Base-by-base conservation (phyloP, 345 rosid species). In the Stellera chamaejasme region DNA sequence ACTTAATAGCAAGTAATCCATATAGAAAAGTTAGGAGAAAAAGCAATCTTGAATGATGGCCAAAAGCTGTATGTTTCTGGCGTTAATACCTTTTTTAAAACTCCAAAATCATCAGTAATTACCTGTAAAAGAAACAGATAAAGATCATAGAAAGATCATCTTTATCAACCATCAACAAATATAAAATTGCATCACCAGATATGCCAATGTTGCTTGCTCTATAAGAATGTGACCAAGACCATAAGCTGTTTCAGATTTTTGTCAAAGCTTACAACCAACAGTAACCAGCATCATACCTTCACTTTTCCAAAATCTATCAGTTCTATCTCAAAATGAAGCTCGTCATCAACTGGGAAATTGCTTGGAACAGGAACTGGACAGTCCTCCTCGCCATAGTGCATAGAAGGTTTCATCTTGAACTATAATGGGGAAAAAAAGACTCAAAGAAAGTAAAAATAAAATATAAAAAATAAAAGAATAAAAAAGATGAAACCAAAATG, bases 261-360 rank as follows among this genome's bases (percentile, higher is more conserved):
- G 32, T 36, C 11, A 59, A 54, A 54, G 27, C 27, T 27, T 10
- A 32, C 11, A 10, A 27, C 57, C 43, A 50, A 55, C 6, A 36
- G 39, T 32, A 13, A 56, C 52, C 44, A 27, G 59, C 43, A 44
- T 45, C 75, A 79, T 84, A 65, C 99, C 97, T 87, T 93, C 74
- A 75, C 91, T 76, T 86, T 87, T 10, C 74, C 69, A 72, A 87
- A 93, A 27, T 87, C 87, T 56, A 89, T 48, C 85, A 93, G 64
- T 67, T 89, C 97, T 77, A 85, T 68, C 84, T 93, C 99, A 80
- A 84, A 93, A 76, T 93, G 99, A 74, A 93, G 96, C 66, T 93
- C 97, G 53, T 84, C 87, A 8, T 89, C 97, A 77, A 81, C 82
- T 9, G 96, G 99, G 60, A 89, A 87, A 70, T 52, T 71, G 61